These are phyloP conservation scores for Oxyria digyna DNA, from an alignment of 148 eudicot genomes.

Conservation along the genomic window DNA sequence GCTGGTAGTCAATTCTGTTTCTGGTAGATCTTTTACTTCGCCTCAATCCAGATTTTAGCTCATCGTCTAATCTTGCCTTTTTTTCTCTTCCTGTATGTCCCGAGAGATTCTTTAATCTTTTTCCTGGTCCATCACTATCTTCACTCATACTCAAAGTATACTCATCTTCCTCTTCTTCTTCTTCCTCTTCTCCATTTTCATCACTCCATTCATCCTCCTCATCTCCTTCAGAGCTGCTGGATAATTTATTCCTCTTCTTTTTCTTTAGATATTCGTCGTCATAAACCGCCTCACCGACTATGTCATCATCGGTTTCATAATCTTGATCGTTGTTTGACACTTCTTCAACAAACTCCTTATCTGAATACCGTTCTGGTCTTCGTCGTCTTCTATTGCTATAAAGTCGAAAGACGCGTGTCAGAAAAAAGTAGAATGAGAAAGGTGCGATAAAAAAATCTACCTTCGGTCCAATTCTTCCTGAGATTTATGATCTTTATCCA, in stretches of 20 bases:
- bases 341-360: slow-evolving; percentile 51
- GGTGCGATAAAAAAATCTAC: slow-evolving; percentile 21
- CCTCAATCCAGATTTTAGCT: slow-evolving; percentile 53
- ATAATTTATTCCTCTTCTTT: slow-evolving; percentile 41
- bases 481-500: slow-evolving; percentile 32
- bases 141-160: slow-evolving; percentile 45
- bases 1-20: slow-evolving; percentile 57
- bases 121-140: slow-evolving; percentile 59
- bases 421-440: background rate
- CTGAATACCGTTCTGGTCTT: slow-evolving; percentile 71
- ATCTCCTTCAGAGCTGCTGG: slow-evolving; percentile 86
- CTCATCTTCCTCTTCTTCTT: slow-evolving; percentile 14
- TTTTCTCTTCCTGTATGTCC: slow-evolving; percentile 52
- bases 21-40: slow-evolving; percentile 79
- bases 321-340: slow-evolving; percentile 53
- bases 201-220: slow-evolving; percentile 74
- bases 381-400: slow-evolving; percentile 65
- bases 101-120: slow-evolving; percentile 25
- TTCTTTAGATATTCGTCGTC: slow-evolving; percentile 61
- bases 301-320: slow-evolving; percentile 74
- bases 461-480: slow-evolving; percentile 48
- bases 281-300: slow-evolving; percentile 94
- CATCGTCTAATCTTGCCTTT: slow-evolving; percentile 39
- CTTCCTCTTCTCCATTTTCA: slow-evolving; percentile 68
- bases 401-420: background rate